A percentile compares a stretch with the other conserved stretches of the same genome.
Conservation (phyloP, 108 stramenopile genomes). For the Chaetoceros muelleri region DNA sequence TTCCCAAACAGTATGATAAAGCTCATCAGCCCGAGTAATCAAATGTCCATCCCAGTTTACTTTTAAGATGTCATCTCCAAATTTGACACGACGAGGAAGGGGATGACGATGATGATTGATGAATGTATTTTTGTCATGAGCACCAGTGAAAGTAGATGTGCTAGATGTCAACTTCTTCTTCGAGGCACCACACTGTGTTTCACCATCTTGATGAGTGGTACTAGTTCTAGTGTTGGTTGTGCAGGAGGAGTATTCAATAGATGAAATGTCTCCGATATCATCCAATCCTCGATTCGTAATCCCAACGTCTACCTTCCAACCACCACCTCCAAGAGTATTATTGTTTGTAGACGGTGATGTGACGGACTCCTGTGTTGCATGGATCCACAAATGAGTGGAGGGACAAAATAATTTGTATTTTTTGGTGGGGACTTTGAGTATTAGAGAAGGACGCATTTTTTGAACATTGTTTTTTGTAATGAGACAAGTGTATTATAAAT, state of each 20-base stretch:
- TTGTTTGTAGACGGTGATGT: too few relatives aligned
- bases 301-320: too few relatives aligned
- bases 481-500: too few relatives aligned
- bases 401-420: too few relatives aligned
- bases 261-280: slow-evolving; percentile 18
- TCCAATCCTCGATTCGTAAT: slow-evolving; percentile 21
- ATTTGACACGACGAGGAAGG: neutral
- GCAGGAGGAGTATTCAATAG: neutral
- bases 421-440: too few relatives aligned
- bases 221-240: neutral
- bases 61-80: slow-evolving; percentile 9
- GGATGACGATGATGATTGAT: too few relatives aligned
- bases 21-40: slow-evolving; percentile 20
- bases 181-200: too few relatives aligned
- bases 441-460: too few relatives aligned
- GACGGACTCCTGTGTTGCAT: too few relatives aligned
- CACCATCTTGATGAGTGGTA: neutral
- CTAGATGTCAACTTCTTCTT: neutral
- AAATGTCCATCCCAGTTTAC: slow-evolving; percentile 20
- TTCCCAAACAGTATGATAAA: slow-evolving; percentile 28
- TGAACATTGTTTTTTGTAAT: too few relatives aligned
- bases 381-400: too few relatives aligned
- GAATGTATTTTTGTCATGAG: neutral
- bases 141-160: neutral
- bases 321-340: too few relatives aligned